A percentile compares a stretch with the other conserved stretches of the same genome.
phyloP scores from a whole-genome alignment of 495 filamentous ascomycete genomes.

The Penicillium bialowiezense region DNA sequence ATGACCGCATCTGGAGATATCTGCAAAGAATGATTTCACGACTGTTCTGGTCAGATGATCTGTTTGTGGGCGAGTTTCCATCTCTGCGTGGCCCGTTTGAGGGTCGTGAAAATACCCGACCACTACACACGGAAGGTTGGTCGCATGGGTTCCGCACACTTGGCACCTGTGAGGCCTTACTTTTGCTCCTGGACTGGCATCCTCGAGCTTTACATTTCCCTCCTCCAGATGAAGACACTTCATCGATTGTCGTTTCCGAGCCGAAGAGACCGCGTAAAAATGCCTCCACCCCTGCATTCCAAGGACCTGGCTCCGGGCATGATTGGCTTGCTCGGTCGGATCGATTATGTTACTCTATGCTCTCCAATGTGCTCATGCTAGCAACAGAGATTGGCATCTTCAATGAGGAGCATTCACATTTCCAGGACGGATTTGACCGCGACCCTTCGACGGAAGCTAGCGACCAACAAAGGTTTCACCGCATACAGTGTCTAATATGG shows the following conservation, averaged over 20 bases:
- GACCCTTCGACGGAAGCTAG: background rate
- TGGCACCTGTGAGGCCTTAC: slow-evolving; percentile 67
- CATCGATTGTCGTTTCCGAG: slow-evolving; percentile 36
- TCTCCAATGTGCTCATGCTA: slow-evolving; percentile 71
- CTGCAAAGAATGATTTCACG: slow-evolving; percentile 77
- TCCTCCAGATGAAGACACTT: slow-evolving; percentile 57
- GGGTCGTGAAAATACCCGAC: too few species aligned
- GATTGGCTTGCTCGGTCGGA: slow-evolving; percentile 77
- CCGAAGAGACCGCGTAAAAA: background rate
- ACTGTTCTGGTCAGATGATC: slow-evolving; percentile 78
- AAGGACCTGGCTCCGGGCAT: slow-evolving; percentile 54
- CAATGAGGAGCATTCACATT: slow-evolving; percentile 61
- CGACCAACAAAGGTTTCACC: slow-evolving; percentile 49
- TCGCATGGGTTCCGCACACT: slow-evolving; percentile 64
- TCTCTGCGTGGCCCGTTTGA: slow-evolving; percentile 57
- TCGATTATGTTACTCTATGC: slow-evolving; percentile 84
- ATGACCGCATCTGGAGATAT: slow-evolving; percentile 80
- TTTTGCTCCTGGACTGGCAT: slow-evolving; percentile 85
- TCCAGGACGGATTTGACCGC: background rate
- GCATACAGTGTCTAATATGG: slow-evolving; percentile 69
- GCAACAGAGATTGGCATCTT: slow-evolving; percentile 82
- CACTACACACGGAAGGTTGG: slow-evolving; percentile 44
- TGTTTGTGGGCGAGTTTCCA: slow-evolving; percentile 48
- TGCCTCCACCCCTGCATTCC: background rate
- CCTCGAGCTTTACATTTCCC: slow-evolving; percentile 81